A percentile compares a stretch with the other conserved stretches of the same genome.
phyloP scores from a whole-genome alignment of 192 early-diverging fungal species.

The Blastocladiella britannica region DNA sequence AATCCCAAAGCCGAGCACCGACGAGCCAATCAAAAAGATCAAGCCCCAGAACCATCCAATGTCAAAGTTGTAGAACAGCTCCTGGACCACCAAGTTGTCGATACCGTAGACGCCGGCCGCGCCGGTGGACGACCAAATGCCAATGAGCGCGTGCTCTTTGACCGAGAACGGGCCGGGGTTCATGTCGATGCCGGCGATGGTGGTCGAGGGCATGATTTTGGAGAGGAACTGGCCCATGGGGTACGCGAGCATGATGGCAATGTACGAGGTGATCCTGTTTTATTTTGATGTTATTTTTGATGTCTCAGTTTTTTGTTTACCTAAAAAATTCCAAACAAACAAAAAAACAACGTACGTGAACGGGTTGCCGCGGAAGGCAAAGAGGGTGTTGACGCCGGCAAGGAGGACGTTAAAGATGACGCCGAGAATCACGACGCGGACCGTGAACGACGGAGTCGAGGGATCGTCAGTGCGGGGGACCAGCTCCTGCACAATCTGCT shows the following conservation, averaged over 20 bases:
- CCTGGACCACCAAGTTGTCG: constrained; percentile 12
- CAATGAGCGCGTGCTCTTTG: constrained; percentile 29
- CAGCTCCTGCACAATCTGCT: neutral
- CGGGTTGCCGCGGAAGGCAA: neutral
- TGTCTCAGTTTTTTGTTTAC: too few species aligned
- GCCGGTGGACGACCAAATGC: constrained; percentile 11
- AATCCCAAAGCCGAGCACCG: constrained; percentile 41
- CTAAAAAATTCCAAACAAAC: too few species aligned
- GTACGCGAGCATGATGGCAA: neutral
- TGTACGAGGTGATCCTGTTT: too few species aligned
- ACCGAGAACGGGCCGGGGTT: constrained; percentile 7
- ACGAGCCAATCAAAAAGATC: constrained; percentile 17
- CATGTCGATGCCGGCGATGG: neutral
- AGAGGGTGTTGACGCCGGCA: neutral
- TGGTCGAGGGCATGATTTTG: constrained; percentile 2
- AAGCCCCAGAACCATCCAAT: constrained; percentile 5
- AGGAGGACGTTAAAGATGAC: constrained; percentile 6
- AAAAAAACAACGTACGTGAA: too few species aligned
- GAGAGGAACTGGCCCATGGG: neutral
- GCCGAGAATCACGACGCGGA: constrained; percentile 43
- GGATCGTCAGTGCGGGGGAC: constrained; percentile 47
- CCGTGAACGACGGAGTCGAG: constrained; percentile 40
- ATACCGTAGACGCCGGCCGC: constrained; percentile 15
- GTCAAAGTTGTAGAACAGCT: neutral
- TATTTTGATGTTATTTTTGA: too few species aligned